These are phyloP conservation scores for Caulochytrium protostelioides DNA, from an alignment of 371 early-diverging fungal species.

Conservation along the genomic window DNA sequence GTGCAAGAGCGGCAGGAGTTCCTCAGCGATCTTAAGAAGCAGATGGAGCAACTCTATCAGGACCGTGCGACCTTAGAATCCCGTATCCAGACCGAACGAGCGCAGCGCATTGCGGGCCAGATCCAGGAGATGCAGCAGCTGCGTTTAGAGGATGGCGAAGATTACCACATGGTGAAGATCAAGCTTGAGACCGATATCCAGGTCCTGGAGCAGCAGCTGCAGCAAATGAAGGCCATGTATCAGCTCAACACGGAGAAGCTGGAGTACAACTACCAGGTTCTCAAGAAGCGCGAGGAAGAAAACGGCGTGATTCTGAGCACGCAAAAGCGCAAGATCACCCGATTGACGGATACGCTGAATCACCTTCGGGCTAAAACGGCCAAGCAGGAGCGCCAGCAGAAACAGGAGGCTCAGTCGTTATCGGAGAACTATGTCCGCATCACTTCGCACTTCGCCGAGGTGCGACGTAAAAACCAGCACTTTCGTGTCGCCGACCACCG, in stretches of 20 bases:
- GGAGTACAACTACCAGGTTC: constrained; percentile 33
- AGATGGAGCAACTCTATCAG: constrained; percentile 15
- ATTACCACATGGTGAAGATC: constrained; percentile 30
- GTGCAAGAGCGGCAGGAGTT: constrained; percentile 24
- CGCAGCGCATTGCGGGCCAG: constrained; percentile 22
- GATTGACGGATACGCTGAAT: constrained; percentile 28
- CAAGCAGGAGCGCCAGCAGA: constrained; percentile 22
- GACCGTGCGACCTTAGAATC: constrained; percentile 2
- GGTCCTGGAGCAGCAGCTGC: constrained; percentile 33
- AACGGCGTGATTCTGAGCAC: constrained; percentile 24
- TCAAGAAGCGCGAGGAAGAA: constrained; percentile 35
- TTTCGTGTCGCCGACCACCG: constrained; percentile 22
- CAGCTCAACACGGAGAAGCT: constrained; percentile 36
- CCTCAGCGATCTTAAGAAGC: constrained; percentile 15
- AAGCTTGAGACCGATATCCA: constrained; percentile 33
- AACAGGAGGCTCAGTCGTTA: constrained; percentile 16
- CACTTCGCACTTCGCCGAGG: constrained; percentile 26
- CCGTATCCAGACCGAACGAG: constrained; percentile 8
- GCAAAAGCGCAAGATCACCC: constrained; percentile 28
- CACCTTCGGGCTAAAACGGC: constrained; percentile 17
- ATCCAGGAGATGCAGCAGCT: constrained; percentile 19
- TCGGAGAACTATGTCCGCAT: constrained; percentile 29
- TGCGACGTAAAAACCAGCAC: constrained; percentile 28
- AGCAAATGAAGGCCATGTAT: constrained; percentile 34
- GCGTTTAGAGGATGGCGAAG: constrained; percentile 27